Evolutionary conservation across 805 yeast genomes (phyloP).

Genomic region (Gaillardinia entomophila): DNA sequence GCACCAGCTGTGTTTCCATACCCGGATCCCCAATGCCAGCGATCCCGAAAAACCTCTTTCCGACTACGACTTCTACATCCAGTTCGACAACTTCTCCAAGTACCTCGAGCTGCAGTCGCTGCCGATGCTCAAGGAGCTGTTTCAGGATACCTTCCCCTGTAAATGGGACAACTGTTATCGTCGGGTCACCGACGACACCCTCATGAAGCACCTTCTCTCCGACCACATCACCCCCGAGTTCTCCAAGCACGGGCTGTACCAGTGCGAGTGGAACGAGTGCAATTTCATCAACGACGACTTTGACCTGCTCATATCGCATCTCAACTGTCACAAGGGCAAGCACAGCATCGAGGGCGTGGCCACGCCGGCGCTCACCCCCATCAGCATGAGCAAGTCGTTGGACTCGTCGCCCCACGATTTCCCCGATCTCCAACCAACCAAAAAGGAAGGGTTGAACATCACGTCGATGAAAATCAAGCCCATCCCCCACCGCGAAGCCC

Average conservation of each 20-base stretch:
- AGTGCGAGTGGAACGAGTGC: conserved; percentile 80
- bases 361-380: neutral
- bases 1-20: conserved; percentile 43
- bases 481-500: neutral
- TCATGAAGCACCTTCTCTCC: conserved; percentile 33
- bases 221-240: conserved; percentile 50
- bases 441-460: conserved; percentile 16
- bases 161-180: conserved; percentile 65
- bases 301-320: conserved; percentile 52
- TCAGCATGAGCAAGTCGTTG: neutral
- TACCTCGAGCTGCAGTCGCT: conserved; percentile 3
- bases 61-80: conserved; percentile 34
- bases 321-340: conserved; percentile 22
- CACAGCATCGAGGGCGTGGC: conserved; percentile 4
- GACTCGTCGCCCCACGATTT: neutral
- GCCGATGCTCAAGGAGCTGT: neutral
- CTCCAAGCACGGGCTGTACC: conserved; percentile 14
- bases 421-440: neutral
- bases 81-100: conserved; percentile 26
- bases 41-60: conserved; percentile 12
- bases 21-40: conserved; percentile 26
- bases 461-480: conserved; percentile 30
- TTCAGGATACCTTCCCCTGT: conserved; percentile 31
- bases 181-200: conserved; percentile 25
- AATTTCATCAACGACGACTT: conserved; percentile 49